These are phyloP conservation scores for Soucietia sequanensis DNA, from an alignment of 805 yeast species.

Conservation along the genomic window DNA sequence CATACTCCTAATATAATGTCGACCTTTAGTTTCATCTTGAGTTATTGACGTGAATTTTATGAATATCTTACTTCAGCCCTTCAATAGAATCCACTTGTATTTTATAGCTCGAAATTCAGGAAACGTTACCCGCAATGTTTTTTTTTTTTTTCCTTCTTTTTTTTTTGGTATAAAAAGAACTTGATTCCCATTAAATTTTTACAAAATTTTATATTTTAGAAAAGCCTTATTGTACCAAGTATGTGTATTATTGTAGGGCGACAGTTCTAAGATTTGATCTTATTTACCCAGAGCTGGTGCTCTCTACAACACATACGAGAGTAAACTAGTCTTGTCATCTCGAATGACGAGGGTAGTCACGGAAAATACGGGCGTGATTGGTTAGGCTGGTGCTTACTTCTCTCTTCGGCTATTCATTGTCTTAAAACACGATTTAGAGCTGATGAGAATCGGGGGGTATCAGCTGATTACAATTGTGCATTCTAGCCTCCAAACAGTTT, in stretches of 20 bases:
- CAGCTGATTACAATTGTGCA: constrained; percentile 20
- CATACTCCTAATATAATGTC: too few species aligned
- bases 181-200: too few species aligned
- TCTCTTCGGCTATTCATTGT: neutral
- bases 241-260: constrained; percentile 53
- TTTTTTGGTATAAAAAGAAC: too few species aligned
- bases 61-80: too few species aligned
- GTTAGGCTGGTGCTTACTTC: constrained; percentile 4
- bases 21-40: too few species aligned
- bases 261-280: constrained; percentile 21
- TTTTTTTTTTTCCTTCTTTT: too few species aligned
- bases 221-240: constrained; percentile 44
- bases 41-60: too few species aligned
- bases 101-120: too few species aligned
- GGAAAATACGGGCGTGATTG: constrained; percentile 42
- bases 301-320: constrained; percentile 52
- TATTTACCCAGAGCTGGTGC: constrained; percentile 37
- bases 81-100: too few species aligned
- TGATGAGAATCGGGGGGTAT: neutral
- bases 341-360: constrained; percentile 35
- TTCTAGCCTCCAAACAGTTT: constrained; percentile 44
- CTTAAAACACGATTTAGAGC: neutral
- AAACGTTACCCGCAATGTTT: too few species aligned
- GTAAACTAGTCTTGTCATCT: constrained; percentile 32
- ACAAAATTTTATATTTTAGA: too few species aligned